Percentiles rank a stretch among this genome's conserved stretches.
Conservation (phyloP, 2,329 filamentous ascomycete genomes). For the Fusarium continuum region DNA sequence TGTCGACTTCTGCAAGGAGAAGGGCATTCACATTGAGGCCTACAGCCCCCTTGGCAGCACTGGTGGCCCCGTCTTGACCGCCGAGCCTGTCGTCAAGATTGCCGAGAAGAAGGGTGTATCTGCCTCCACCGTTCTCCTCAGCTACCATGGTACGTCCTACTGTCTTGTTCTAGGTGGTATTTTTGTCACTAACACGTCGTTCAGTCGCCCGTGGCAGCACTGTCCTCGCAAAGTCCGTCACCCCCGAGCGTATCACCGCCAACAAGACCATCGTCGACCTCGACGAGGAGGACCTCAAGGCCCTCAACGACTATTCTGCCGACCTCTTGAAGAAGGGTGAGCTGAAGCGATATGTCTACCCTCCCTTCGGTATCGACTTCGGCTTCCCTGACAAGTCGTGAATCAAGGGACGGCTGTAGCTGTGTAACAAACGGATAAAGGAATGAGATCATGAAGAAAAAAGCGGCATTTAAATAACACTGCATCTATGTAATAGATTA, state of each 20-base stretch:
- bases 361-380: slow-evolving; percentile 73
- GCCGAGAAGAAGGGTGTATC: slow-evolving; percentile 70
- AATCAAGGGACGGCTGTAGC: slow-evolving; percentile 34
- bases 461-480: slow-evolving; percentile 2
- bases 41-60: slow-evolving; percentile 75
- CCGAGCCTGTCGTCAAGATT: slow-evolving; percentile 69
- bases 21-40: slow-evolving; percentile 76
- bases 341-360: slow-evolving; percentile 71
- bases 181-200: slow-evolving; percentile 16
- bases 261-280: slow-evolving; percentile 75
- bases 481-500: slow-evolving; percentile 20
- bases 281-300: slow-evolving; percentile 68
- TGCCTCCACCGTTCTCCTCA: slow-evolving; percentile 72
- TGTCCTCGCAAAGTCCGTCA: slow-evolving; percentile 79
- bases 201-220: slow-evolving; percentile 73
- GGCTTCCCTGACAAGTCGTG: slow-evolving; percentile 74
- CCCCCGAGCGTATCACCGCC: slow-evolving; percentile 71
- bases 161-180: not conserved
- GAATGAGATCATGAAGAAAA: slow-evolving; percentile 17
- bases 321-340: slow-evolving; percentile 60
- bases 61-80: slow-evolving; percentile 70
- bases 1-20: slow-evolving; percentile 71
- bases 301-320: slow-evolving; percentile 65
- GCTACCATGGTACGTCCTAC: slow-evolving; percentile 71
- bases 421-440: not conserved